These are phyloP conservation scores for Ilyonectria destructans DNA, from an alignment of 2,329 filamentous ascomycete genomes.

Conservation along the genomic window DNA sequence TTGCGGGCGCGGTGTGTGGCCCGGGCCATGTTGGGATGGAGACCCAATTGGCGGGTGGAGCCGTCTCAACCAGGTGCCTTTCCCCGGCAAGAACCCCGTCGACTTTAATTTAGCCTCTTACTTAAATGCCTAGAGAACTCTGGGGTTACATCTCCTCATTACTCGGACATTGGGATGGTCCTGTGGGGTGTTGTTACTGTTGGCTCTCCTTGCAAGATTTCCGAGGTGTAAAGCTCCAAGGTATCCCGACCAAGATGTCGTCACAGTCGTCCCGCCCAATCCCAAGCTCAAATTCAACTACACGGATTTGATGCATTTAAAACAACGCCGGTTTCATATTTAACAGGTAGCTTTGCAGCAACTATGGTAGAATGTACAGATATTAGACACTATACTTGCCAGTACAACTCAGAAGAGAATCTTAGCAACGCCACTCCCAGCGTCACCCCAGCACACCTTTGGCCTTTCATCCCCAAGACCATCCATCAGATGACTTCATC, in stretches of 20 bases:
- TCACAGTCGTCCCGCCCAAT: background rate
- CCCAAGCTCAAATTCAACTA: background rate
- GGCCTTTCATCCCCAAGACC: background rate
- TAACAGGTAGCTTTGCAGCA: conserved; percentile 27
- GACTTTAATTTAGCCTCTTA: conserved; percentile 7
- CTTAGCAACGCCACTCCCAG: background rate
- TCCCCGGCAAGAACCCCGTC: conserved; percentile 25
- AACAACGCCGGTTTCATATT: conserved; percentile 11
- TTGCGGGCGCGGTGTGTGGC: conserved; percentile 14
- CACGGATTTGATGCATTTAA: background rate
- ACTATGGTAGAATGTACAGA: conserved; percentile 8
- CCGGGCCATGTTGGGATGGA: background rate
- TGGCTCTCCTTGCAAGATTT: background rate
- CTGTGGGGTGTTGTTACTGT: background rate
- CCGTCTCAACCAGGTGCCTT: background rate
- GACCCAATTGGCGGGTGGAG: conserved; percentile 8
- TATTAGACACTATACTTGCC: conserved; percentile 3
- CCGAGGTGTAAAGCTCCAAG: background rate
- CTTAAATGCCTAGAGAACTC: background rate
- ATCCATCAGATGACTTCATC: no score
- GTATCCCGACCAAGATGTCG: background rate
- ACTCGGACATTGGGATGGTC: background rate
- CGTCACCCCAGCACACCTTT: conserved; percentile 11
- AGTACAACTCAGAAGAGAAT: conserved; percentile 24
- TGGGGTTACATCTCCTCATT: background rate